Evolutionary conservation across 805 yeast species (phyloP).

Genomic region (Wickerhamiella cacticola): DNA sequence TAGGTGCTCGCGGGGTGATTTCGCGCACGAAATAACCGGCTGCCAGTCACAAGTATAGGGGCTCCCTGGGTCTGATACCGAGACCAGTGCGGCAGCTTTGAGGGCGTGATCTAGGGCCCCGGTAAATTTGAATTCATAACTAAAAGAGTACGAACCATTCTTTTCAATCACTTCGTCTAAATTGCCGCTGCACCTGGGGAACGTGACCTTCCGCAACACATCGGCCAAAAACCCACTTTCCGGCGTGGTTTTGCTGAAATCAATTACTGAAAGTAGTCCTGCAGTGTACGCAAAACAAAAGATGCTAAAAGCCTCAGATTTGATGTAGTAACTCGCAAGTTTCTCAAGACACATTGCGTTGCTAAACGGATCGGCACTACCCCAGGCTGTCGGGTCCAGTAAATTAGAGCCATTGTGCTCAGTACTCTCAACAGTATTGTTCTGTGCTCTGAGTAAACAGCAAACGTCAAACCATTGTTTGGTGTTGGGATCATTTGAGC

Average conservation of each 20-base stretch:
- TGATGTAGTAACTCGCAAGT: not conserved
- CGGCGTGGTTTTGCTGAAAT: not conserved
- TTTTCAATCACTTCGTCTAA: no score
- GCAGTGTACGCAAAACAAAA: not conserved
- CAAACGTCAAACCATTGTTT: no score
- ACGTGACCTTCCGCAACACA: not conserved
- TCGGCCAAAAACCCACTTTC: not conserved
- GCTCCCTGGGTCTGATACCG: slow-evolving; percentile 5
- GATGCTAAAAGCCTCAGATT: not conserved
- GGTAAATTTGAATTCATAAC: no score
- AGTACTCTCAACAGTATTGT: no score
- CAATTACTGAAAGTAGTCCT: not conserved
- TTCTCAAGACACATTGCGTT: not conserved
- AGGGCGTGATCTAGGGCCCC: not conserved
- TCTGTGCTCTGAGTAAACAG: no score
- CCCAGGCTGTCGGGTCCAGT: no score
- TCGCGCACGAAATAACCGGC: not conserved
- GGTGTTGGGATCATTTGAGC: no score
- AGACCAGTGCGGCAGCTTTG: not conserved
- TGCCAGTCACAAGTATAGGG: not conserved
- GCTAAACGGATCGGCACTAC: no score
- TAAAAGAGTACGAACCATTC: no score
- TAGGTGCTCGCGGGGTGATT: not conserved
- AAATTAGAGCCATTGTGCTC: no score
- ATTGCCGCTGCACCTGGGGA: not conserved